phyloP scores from a whole-genome alignment of 23 red algal species.

The Cyanidium caldarium region DNA sequence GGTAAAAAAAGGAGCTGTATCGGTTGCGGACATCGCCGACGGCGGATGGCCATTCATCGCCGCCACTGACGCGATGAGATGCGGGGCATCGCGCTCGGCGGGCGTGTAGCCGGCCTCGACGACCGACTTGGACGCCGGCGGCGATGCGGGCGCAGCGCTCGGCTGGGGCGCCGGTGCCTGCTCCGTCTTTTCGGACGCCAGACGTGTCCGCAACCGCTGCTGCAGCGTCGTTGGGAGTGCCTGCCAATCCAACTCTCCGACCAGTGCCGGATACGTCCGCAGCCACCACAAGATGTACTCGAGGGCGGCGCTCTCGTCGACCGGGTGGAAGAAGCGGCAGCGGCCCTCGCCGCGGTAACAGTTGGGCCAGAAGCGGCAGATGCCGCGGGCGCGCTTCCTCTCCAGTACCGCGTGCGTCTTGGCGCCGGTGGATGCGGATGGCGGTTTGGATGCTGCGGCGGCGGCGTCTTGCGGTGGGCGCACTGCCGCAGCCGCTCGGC shows the following conservation, averaged over 20 bases:
- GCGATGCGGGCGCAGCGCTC: no score
- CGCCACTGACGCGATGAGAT: no score
- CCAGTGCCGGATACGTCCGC: background rate
- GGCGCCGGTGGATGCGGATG: background rate
- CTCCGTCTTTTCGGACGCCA: no score
- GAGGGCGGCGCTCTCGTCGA: background rate
- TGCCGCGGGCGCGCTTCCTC: background rate
- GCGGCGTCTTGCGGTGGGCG: no score
- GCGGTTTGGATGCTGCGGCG: background rate
- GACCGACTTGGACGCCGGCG: no score
- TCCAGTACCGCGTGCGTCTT: background rate
- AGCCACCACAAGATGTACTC: background rate
- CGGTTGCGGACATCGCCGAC: no score
- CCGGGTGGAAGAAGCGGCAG: background rate
- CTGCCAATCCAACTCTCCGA: background rate
- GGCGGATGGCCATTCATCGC: no score
- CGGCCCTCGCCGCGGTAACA: background rate
- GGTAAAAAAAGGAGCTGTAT: no score
- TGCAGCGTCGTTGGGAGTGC: background rate
- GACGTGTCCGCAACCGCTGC: background rate
- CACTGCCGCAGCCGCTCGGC: no score
- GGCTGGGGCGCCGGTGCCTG: no score
- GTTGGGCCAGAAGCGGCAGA: constrained; percentile 4
- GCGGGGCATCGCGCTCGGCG: no score
- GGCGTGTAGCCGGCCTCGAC: no score